Evolutionary conservation across 2,329 filamentous ascomycete species (phyloP), one percentile per base, ranked within the genome.

Genomic region (Calonectria honghensis): DNA sequence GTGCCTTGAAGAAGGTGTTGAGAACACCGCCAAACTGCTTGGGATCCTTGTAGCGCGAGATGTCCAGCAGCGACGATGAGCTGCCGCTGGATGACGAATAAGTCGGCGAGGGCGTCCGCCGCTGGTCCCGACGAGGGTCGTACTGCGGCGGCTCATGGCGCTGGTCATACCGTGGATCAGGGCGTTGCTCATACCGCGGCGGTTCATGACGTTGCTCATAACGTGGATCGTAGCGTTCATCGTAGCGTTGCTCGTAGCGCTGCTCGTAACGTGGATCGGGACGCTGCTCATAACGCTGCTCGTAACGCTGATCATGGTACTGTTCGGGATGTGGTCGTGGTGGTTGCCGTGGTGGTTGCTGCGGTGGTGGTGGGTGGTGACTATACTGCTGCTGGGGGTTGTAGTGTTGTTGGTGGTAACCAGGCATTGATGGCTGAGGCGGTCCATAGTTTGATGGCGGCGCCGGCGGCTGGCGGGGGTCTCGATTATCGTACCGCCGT

Each of bases 41-140:
- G 51, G 84, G 85, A 73, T 85, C 82, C 24, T 87, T 87, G 68
- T 88, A 87, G 61, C 87, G 86, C 50, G 93, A 94, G 68, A 95
- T 92, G 79, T 95, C 93, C 69, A 94, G 84, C 71, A 92, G 88
- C 2, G 92, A 93, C 20, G 89, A 89, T 20, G 89, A 90, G 52
- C 89, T 89, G 48, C 88, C 91, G 71, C 87, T 90, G 35, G 83
- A 82, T 27, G 87, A 90, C 35, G 86, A 86, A 68, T 82, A 81
- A 27, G 82, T 81, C 74, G 83, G 84, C 24, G 85, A 86, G 37
- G 81, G 81, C 10, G 84, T 80, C 51, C 83, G 80, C 66, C 27
- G 52, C 20, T 51, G 52, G 13, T 81, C 78, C 69, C 80, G 80
- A 64, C 75, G 45, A 48, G 20, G 20, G n/a, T 48, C 45, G n/a